Conservation (phyloP, 2,329 filamentous ascomycete genomes). For the Kalmusia sp. region DNA sequence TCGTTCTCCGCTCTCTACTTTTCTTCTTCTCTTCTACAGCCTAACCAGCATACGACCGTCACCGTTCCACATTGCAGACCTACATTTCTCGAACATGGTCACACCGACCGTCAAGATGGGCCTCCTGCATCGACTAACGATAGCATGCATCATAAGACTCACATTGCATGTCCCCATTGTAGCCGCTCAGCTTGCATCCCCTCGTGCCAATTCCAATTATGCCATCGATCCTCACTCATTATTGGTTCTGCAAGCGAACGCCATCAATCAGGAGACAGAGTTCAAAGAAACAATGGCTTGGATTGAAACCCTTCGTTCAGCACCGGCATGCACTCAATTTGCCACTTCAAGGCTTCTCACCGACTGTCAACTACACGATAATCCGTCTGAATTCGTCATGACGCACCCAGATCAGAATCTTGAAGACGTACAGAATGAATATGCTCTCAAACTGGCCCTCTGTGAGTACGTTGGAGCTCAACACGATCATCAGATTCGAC, state of each 20-base stretch:
- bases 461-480: constrained; percentile 65
- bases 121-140: background rate
- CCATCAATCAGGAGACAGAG: constrained; percentile 9
- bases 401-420: constrained; percentile 35
- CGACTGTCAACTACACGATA: constrained; percentile 60
- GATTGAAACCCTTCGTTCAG: constrained; percentile 18
- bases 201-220: background rate
- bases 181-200: constrained; percentile 1
- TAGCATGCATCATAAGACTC: background rate
- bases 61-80: no score
- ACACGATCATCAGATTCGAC: constrained; percentile 45
- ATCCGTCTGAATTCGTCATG: constrained; percentile 34
- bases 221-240: constrained; percentile 6
- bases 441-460: constrained; percentile 67
- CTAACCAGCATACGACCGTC: no score
- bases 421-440: constrained; percentile 60
- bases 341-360: constrained; percentile 60
- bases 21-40: background rate
- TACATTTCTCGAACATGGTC: background rate
- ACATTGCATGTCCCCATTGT: background rate
- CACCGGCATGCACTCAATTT: constrained; percentile 57
- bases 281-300: constrained; percentile 8
- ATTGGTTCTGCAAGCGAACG: constrained; percentile 7
- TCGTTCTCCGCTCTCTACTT: background rate
- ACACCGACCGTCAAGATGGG: background rate